These are phyloP conservation scores for Taiozyma sp. DNA, from an alignment of 1,139 yeast genomes.

Conservation along the genomic window DNA sequence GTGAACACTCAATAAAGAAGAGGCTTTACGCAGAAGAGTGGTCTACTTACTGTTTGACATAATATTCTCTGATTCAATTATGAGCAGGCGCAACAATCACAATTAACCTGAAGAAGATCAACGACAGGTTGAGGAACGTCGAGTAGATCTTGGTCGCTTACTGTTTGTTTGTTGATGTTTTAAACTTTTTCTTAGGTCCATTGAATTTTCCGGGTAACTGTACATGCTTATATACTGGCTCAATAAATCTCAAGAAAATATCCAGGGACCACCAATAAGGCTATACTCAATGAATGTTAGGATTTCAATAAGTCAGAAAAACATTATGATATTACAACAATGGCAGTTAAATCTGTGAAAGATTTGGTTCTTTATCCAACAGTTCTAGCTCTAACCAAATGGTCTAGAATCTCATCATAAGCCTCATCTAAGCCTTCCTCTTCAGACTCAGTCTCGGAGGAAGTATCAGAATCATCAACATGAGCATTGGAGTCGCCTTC, in stretches of 20 bases:
- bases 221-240: background rate
- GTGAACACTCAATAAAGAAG: background rate
- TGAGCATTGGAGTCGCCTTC: constrained; percentile 8
- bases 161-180: background rate
- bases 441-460: constrained; percentile 34
- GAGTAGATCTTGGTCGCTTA: background rate
- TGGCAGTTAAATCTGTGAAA: background rate
- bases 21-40: background rate
- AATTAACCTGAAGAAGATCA: background rate
- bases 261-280: background rate
- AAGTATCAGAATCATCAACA: constrained; percentile 29
- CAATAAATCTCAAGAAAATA: too few species aligned
- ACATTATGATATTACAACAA: too few species aligned
- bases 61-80: background rate
- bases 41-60: constrained; percentile 2
- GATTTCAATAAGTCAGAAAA: background rate
- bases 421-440: constrained; percentile 38
- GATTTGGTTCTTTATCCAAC: constrained; percentile 8
- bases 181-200: background rate
- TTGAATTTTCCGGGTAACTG: background rate
- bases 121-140: background rate
- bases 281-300: background rate
- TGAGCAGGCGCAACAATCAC: background rate
- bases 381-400: constrained; percentile 32
- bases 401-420: constrained; percentile 46